Evolutionary conservation across 805 yeast genomes (phyloP).

Genomic region (Kregervanrija fluxuum): DNA sequence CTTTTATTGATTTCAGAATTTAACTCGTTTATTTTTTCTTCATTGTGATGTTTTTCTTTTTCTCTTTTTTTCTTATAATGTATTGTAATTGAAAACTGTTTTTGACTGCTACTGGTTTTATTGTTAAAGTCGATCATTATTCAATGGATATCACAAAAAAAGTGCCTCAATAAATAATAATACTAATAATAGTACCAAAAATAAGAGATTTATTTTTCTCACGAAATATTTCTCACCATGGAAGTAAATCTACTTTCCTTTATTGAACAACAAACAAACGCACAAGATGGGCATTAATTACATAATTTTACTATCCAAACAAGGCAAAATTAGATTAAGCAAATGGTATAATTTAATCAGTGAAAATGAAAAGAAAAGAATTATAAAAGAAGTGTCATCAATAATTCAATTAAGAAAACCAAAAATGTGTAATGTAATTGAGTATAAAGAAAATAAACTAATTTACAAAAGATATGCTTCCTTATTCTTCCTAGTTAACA

Average conservation of each 20-base stretch:
- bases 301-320: slow-evolving; percentile 77
- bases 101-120: not conserved
- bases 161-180: not conserved
- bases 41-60: not conserved
- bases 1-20: not conserved
- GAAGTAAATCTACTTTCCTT: not conserved
- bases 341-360: slow-evolving; percentile 87
- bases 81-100: not conserved
- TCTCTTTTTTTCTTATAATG: not conserved
- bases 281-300: slow-evolving; percentile 66
- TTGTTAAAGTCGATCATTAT: not conserved
- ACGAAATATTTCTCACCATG: too few relatives aligned
- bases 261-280: not conserved
- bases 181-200: too few relatives aligned
- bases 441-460: slow-evolving; percentile 76
- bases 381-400: slow-evolving; percentile 80
- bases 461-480: slow-evolving; percentile 93
- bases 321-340: slow-evolving; percentile 88
- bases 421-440: slow-evolving; percentile 92
- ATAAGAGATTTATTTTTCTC: too few relatives aligned
- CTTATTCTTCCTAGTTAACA: slow-evolving; percentile 80
- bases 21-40: not conserved
- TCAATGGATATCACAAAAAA: not conserved
- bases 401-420: slow-evolving; percentile 78
- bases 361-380: slow-evolving; percentile 80